These are phyloP conservation scores for Dactylellina cionopaga DNA, from an alignment of 2,329 filamentous ascomycete species.

Conservation along the genomic window DNA sequence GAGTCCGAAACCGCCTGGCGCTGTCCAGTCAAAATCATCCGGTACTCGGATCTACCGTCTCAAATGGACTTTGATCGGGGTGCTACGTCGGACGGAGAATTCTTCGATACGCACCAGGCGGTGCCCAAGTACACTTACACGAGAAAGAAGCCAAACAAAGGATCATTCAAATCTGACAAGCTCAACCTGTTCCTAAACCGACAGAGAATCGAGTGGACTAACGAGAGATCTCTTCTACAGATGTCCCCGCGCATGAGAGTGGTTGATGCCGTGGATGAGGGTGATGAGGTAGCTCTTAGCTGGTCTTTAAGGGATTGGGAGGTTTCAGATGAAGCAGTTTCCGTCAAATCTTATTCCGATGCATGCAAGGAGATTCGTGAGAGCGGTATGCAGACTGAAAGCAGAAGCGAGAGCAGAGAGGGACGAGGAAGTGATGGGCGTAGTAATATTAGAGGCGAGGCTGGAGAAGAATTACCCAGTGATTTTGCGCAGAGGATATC, in stretches of 20 bases:
- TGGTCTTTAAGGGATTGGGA: conserved; percentile 5
- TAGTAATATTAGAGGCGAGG: neutral
- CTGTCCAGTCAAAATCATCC: neutral
- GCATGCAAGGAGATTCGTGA: neutral
- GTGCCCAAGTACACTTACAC: neutral
- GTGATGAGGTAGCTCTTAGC: neutral
- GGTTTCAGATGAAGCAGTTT: neutral
- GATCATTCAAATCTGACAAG: conserved; percentile 20
- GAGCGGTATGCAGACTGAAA: neutral
- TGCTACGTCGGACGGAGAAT: neutral
- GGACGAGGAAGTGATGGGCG: neutral
- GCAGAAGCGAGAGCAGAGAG: neutral
- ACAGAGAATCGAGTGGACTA: conserved; percentile 17
- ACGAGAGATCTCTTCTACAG: conserved; percentile 7
- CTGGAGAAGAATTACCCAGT: too few species aligned
- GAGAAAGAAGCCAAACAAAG: conserved; percentile 6
- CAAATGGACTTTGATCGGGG: conserved; percentile 11
- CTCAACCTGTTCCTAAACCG: conserved; percentile 7
- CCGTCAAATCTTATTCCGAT: neutral
- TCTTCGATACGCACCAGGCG: neutral
- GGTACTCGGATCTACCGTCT: conserved; percentile 16
- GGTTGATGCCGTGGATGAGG: neutral
- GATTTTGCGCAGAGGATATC: too few species aligned
- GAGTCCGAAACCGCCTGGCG: neutral
- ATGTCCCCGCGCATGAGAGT: conserved; percentile 37